phyloP scores from a whole-genome alignment of 768 basidiomycete species.

The Rhodotorula kratochvilovae region DNA sequence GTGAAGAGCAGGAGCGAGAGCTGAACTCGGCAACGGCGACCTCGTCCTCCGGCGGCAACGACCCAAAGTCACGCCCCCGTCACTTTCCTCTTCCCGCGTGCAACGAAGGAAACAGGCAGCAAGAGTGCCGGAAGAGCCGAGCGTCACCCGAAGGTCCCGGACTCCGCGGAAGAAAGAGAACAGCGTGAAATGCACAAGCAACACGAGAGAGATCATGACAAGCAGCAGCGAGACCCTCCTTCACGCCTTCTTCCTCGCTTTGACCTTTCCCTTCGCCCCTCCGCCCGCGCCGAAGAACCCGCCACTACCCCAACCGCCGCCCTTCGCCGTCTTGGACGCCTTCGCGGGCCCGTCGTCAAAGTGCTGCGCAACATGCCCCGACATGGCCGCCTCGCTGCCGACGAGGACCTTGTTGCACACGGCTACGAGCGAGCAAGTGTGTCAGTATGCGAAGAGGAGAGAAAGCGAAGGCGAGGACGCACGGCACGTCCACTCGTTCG shows the following conservation, averaged over 20 bases:
- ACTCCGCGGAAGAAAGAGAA: neutral
- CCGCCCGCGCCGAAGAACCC: neutral
- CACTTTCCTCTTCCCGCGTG: too few species aligned
- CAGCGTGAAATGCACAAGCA: neutral
- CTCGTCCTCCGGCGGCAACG: neutral
- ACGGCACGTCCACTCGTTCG: slow-evolving; percentile 5
- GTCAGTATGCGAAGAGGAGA: neutral
- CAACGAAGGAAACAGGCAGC: too few species aligned
- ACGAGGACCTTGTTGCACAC: slow-evolving; percentile 6
- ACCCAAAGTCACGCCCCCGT: too few species aligned
- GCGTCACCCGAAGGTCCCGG: too few species aligned
- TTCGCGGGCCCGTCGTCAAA: neutral
- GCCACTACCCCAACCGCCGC: neutral
- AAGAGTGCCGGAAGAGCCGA: too few species aligned
- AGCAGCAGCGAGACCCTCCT: neutral
- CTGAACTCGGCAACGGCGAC: neutral
- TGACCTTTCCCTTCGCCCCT: neutral
- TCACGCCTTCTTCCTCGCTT: neutral
- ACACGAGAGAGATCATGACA: neutral
- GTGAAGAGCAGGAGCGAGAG: neutral
- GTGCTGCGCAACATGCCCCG: slow-evolving; percentile 17
- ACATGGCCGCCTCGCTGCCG: slow-evolving; percentile 25
- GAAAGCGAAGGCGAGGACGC: neutral
- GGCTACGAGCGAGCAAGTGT: neutral
- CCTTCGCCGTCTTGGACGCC: neutral